phyloP scores from a whole-genome alignment of 164 flowering plant genomes.

The Kalanchoe fedtschenkoi region DNA sequence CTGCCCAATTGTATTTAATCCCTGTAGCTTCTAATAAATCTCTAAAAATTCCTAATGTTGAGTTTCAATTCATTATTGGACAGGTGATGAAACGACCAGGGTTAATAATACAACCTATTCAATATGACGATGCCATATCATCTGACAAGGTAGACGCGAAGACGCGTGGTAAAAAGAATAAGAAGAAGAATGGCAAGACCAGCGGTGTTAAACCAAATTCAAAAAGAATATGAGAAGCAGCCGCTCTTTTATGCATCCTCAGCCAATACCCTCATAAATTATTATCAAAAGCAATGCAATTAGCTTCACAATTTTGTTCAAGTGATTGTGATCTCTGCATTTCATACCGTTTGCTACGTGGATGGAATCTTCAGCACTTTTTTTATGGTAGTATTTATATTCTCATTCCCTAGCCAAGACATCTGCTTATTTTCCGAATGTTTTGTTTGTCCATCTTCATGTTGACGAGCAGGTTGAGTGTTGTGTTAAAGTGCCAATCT shows the following conservation, averaged over 20 bases:
- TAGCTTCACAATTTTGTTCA: no score
- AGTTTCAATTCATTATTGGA: background rate
- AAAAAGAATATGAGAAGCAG: background rate
- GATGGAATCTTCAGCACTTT: no score
- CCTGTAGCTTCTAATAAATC: background rate
- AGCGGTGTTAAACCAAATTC: slow-evolving; percentile 11
- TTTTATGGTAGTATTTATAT: no score
- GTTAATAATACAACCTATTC: slow-evolving; percentile 61
- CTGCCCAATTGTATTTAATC: background rate
- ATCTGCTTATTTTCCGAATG: no score
- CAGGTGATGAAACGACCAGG: slow-evolving; percentile 87
- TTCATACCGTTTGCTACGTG: no score
- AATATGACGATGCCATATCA: slow-evolving; percentile 56
- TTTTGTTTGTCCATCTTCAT: no score
- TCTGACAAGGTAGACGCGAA: slow-evolving; percentile 28
- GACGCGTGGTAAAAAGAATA: slow-evolving; percentile 10
- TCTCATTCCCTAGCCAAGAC: no score
- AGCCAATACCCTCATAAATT: background rate
- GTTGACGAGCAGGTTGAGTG: no score
- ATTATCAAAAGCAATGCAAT: background rate
- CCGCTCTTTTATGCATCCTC: no score
- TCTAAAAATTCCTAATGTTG: background rate
- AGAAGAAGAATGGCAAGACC: slow-evolving; percentile 18
- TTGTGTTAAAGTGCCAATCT: no score
- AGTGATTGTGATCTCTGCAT: no score